Evolutionary conservation across 495 filamentous ascomycete genomes (phyloP), one percentile per base, ranked within the genome.

Genomic region (Podospora pseudocomata): DNA sequence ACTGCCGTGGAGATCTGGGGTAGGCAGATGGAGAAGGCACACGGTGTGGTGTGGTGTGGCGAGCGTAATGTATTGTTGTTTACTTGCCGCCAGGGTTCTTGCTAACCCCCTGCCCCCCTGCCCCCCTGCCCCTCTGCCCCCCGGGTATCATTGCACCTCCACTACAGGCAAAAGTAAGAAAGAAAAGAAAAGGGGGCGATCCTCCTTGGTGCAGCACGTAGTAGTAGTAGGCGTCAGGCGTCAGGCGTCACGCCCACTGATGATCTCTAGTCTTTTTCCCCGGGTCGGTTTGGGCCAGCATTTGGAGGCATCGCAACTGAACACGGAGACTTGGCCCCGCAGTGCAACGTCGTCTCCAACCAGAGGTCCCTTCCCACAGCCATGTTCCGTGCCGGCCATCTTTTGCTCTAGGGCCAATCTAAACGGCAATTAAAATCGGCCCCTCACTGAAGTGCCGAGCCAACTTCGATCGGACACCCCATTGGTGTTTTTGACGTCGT

Each of bases 301-400:
- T 13, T 13, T 26, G 23, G 23, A 26, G 55, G 58, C 60, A 69
- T 30, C 54, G 61, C 34, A 61, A 49, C 39, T 49, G 39, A 66
- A 59, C 34, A 64, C 72, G 72, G 72, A 74, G 72, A 69, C 58
- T 63, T 60, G 60, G 54, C 65, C 68, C 67, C 68, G 70, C 73
- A 65, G 63, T 63, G 67, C 70, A 74, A 57, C 69, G 27, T 53
- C 30, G 32, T 7, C 34, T 60, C 56, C 63, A 67, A 27, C 16
- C 39, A 20, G 39, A 49, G 39, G 39, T 49, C 39, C 39, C 13
- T 49, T 49, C 39, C 39, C 39, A 49, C 39, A 49, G 39, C 39
- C 39, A 49, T 49, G 39, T 49, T 49, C 39, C 39, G 39, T 18
- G 39, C 39, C 39, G 39, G 39, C 39, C 39, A 49, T 49, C 27